Evolutionary conservation across 768 basidiomycete species (phyloP).

Genomic region (Mycena belliarum): DNA sequence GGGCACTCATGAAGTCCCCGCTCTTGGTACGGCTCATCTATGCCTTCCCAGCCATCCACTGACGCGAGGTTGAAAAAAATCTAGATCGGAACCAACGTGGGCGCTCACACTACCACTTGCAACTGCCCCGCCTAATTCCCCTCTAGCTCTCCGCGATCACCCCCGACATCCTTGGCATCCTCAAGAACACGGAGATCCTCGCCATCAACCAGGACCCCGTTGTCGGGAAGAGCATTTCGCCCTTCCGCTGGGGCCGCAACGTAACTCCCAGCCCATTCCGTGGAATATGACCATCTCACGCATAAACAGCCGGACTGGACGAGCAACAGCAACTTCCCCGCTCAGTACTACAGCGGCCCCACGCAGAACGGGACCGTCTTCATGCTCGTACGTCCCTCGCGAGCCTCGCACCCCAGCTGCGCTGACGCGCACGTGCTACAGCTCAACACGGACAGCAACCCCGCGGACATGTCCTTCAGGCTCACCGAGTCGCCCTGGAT

Average conservation of each 20-base stretch:
- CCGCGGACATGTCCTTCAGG: slow-evolving; percentile 55
- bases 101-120: slow-evolving; percentile 17
- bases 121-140: neutral
- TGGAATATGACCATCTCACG: neutral
- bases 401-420: too few relatives aligned
- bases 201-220: slow-evolving; percentile 71
- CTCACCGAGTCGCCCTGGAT: slow-evolving; percentile 68
- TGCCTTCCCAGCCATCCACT: neutral
- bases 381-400: slow-evolving; percentile 51
- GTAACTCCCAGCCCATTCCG: slow-evolving; percentile 28
- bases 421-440: slow-evolving; percentile 24
- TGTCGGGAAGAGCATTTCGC: slow-evolving; percentile 59
- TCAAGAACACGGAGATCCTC: slow-evolving; percentile 64
- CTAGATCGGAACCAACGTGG: slow-evolving; percentile 56
- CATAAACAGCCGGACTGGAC: slow-evolving; percentile 37
- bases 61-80: neutral
- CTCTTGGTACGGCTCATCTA: slow-evolving; percentile 38
- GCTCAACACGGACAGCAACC: slow-evolving; percentile 57
- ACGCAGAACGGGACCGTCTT: slow-evolving; percentile 60
- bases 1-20: slow-evolving; percentile 70
- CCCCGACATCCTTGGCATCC: slow-evolving; percentile 51
- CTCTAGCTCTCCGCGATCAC: slow-evolving; percentile 53
- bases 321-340: slow-evolving; percentile 48
- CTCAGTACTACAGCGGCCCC: slow-evolving; percentile 67
- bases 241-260: slow-evolving; percentile 70